Conservation (phyloP, 805 yeast genomes). For the Phaffomyces opuntiae region DNA sequence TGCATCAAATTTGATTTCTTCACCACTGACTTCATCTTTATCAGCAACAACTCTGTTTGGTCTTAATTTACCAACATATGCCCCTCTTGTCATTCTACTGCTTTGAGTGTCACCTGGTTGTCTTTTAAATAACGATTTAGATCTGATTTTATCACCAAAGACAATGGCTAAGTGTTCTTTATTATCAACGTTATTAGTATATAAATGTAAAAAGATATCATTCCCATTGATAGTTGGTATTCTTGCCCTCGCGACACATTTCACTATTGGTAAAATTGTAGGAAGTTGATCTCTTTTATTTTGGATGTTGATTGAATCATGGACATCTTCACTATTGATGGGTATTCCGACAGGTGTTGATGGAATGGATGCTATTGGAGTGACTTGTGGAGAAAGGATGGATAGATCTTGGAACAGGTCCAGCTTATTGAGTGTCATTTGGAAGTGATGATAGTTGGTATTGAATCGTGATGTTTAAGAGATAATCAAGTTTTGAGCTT, state of each 20-base stretch:
- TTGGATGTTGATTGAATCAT: conserved; percentile 8
- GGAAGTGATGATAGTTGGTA: background rate
- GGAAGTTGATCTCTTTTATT: conserved; percentile 38
- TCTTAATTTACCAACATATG: conserved; percentile 80
- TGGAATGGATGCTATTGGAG: conserved; percentile 24
- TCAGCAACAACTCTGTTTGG: conserved; percentile 83
- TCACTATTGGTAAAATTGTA: conserved; percentile 61
- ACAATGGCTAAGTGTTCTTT: conserved; percentile 97
- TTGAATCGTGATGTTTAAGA: background rate
- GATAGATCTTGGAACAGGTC: conserved; percentile 26
- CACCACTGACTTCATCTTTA: conserved; percentile 37
- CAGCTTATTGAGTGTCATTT: background rate
- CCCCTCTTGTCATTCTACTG: conserved; percentile 98
- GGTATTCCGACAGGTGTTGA: conserved; percentile 24
- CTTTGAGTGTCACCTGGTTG: conserved; percentile 73
- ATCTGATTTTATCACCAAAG: conserved; percentile 86
- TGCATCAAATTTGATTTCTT: conserved; percentile 34
- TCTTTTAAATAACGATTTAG: conserved; percentile 57
- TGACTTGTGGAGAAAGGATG: conserved; percentile 33
- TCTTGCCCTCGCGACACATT: conserved; percentile 89
- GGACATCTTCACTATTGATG: conserved; percentile 1
- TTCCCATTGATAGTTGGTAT: conserved; percentile 95
- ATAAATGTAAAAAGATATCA: conserved; percentile 86
- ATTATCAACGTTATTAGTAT: conserved; percentile 76
- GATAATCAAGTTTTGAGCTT: too few species aligned